A percentile compares a stretch with the other conserved stretches of the same genome.
Conservation (phyloP, 345 rosid genomes). For the Eucalyptus pumila region DNA sequence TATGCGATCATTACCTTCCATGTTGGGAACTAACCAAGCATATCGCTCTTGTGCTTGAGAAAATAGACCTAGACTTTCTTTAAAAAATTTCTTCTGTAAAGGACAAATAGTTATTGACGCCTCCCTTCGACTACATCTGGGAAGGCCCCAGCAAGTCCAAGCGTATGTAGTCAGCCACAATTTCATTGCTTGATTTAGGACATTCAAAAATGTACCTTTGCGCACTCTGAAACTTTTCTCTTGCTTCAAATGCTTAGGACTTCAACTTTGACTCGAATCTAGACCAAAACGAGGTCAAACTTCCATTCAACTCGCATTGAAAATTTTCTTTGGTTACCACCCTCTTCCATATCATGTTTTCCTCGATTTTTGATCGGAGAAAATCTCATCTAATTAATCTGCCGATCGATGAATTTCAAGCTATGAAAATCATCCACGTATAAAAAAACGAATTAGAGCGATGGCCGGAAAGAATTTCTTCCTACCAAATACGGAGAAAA, state of each 20-base stretch:
- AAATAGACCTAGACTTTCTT: not conserved
- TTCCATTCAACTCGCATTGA: not conserved
- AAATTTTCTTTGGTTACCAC: no score
- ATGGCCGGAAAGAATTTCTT: not conserved
- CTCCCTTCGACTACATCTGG: not conserved
- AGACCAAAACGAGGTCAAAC: not conserved
- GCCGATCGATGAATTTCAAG: not conserved
- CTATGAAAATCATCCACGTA: not conserved
- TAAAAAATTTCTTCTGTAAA: no score
- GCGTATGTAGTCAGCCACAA: not conserved
- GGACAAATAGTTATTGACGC: not conserved
- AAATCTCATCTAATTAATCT: no score
- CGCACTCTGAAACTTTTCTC: not conserved
- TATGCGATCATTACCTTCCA: not conserved
- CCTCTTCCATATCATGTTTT: not conserved
- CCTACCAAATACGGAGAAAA: not conserved
- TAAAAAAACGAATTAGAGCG: not conserved
- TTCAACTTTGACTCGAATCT: not conserved
- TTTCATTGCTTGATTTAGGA: not conserved
- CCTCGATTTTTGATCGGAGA: not conserved
- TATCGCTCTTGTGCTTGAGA: not conserved
- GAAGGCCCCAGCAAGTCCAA: not conserved
- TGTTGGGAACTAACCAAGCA: not conserved
- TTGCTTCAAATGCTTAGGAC: not conserved
- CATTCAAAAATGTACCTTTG: not conserved